Evolutionary conservation across 768 basidiomycete species (phyloP), one percentile per base, ranked within the genome.

Genomic region (Naganishia onofrii): DNA sequence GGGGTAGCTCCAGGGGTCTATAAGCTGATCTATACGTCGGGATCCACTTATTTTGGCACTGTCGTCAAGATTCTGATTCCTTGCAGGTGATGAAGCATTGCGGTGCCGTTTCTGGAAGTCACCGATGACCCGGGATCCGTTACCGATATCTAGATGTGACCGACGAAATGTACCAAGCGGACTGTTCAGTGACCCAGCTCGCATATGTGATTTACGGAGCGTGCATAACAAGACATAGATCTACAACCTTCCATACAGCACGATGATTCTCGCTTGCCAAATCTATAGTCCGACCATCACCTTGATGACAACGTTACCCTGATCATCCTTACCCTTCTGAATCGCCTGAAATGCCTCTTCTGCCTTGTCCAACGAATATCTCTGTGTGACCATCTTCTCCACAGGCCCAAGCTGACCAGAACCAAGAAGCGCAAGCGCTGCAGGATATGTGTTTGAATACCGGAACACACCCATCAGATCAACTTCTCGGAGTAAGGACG

Each of bases 401-500:
- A 90, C 83, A 72, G 87, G 85, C 51, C 83, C 81, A 38, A 92
- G 84, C 74, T 84, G 84, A 36, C 90, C 89, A 5, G 87, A 86
- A 19, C 85, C 85, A n/a, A 93, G 86, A 10, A 98, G 85, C 2
- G 84, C 82, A 54, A 97, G 83, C 26, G 94, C 95, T n/a, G 87
- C 87, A 23, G 90, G 87, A 79, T 95, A 98, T 12, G 92, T 93
- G 83, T 92, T 88, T 70, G 89, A 89, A 76, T 93, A 93, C 67
- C 81, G 74, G 78, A 96, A 96, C 44, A 90, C 90, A 73, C 93
- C 94, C 71, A 88, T 87, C 76, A 97, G 87, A 81, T 97, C 93
- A 70, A 97, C 91, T 82, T 96, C 94, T 64, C 94, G 88, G 68
- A 88, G 81, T 19, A 91, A 89, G 48, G 93, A 90, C 32, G 86